Percentiles rank a stretch among this genome's conserved stretches.
phyloP scores from a whole-genome alignment of 768 basidiomycete species.

The Xanthoconium stramineum region DNA sequence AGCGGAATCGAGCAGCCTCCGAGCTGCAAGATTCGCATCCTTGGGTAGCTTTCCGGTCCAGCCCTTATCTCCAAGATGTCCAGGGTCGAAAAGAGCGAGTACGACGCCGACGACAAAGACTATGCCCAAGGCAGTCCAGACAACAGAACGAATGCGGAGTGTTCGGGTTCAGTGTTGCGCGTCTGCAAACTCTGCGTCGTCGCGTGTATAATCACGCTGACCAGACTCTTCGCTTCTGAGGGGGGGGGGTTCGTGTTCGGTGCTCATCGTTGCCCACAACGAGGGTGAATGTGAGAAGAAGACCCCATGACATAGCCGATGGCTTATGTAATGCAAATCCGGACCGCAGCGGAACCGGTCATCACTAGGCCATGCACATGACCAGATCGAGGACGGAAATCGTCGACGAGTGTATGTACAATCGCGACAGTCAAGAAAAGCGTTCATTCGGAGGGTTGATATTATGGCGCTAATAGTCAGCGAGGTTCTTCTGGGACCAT shows the following conservation, averaged over 20 bases:
- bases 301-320: no score
- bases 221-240: conserved; percentile 19
- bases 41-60: conserved; percentile 51
- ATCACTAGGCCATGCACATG: no score
- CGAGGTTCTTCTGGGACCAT: no score
- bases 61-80: conserved; percentile 30
- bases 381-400: no score
- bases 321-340: no score
- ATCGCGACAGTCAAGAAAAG: no score
- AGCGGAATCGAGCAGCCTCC: conserved; percentile 52
- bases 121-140: conserved; percentile 46
- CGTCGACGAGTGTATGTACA: no score
- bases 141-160: conserved; percentile 35
- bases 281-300: conserved; percentile 1
- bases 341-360: no score
- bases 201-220: conserved; percentile 20
- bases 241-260: conserved; percentile 27
- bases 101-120: conserved; percentile 44
- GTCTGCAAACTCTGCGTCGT: conserved; percentile 15
- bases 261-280: conserved; percentile 19
- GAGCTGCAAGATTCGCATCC: conserved; percentile 59
- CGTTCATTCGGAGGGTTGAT: no score
- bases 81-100: conserved; percentile 45
- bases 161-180: conserved; percentile 20
- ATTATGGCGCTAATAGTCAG: no score